phyloP scores from a whole-genome alignment of 2,329 filamentous ascomycete genomes.

The Cercospora beticola region DNA sequence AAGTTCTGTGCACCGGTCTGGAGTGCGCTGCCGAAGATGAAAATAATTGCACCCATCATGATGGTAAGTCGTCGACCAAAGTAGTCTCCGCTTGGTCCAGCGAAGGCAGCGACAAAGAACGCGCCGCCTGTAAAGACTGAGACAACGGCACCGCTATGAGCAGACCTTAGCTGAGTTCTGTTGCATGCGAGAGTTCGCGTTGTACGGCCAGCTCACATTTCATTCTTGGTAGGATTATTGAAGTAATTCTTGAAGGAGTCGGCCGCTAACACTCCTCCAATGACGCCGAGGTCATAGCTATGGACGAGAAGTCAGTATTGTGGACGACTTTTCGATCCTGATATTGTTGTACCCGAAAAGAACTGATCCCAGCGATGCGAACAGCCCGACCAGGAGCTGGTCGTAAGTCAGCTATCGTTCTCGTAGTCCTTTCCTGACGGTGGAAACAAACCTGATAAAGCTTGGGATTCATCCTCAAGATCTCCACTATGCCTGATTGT shows the following conservation, averaged over 20 bases:
- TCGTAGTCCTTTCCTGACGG: neutral
- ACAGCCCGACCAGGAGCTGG: slow-evolving; percentile 6
- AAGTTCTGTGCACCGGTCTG: neutral
- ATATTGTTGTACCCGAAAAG: slow-evolving; percentile 2
- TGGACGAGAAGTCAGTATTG: neutral
- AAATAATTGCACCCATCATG: neutral
- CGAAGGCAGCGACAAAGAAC: neutral
- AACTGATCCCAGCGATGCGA: slow-evolving; percentile 5
- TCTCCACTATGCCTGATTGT: neutral
- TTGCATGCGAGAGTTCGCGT: neutral
- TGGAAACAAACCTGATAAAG: neutral
- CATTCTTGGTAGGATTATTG: slow-evolving; percentile 1
- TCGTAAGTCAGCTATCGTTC: neutral
- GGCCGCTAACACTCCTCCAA: slow-evolving; percentile 1
- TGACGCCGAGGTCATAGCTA: slow-evolving; percentile 9
- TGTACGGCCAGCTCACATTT: neutral
- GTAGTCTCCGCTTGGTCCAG: neutral
- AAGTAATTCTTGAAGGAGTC: neutral
- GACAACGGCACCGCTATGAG: neutral
- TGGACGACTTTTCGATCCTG: neutral
- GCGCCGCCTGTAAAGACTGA: neutral
- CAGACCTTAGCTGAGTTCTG: neutral
- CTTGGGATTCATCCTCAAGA: neutral
- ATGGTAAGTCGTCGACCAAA: neutral
- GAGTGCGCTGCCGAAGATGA: neutral